Conservation (phyloP, 495 filamentous ascomycete species). For the Massariosphaeria phaeospora region DNA sequence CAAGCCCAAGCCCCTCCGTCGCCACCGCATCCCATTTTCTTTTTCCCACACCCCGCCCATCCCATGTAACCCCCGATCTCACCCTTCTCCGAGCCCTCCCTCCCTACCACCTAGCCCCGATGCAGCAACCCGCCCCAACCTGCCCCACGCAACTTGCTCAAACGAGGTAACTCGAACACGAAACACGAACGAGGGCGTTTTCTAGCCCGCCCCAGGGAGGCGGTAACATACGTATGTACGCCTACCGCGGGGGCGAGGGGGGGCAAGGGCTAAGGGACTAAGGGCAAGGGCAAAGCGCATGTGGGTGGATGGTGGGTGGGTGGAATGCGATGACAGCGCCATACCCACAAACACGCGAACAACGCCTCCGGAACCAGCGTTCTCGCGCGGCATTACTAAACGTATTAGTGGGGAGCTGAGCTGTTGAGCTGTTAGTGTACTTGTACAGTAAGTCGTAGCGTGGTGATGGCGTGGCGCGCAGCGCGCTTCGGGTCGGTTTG, state of each 20-base stretch:
- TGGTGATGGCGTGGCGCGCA: too few species aligned
- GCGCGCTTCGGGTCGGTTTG: not conserved
- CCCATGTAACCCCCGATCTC: not conserved
- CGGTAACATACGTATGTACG: not conserved
- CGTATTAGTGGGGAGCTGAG: too few species aligned
- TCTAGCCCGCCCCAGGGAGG: not conserved
- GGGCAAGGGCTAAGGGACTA: not conserved
- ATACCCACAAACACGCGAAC: too few species aligned
- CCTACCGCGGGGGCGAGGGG: not conserved
- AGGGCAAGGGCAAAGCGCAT: not conserved
- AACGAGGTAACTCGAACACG: conserved; percentile 8
- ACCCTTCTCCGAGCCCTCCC: not conserved
- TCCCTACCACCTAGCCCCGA: not conserved
- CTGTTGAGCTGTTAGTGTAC: too few species aligned
- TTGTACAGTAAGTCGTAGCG: too few species aligned
- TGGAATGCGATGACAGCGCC: too few species aligned
- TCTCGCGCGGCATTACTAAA: too few species aligned
- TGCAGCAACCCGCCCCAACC: conserved; percentile 3
- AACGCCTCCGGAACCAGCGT: too few species aligned
- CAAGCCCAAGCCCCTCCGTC: not conserved
- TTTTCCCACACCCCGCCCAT: not conserved
- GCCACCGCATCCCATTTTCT: not conserved
- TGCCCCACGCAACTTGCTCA: conserved; percentile 30
- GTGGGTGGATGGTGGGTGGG: not conserved
- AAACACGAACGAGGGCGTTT: not conserved